These are phyloP conservation scores for Aspergillus sp. DNA, from an alignment of 2,329 filamentous ascomycete species.

Conservation along the genomic window DNA sequence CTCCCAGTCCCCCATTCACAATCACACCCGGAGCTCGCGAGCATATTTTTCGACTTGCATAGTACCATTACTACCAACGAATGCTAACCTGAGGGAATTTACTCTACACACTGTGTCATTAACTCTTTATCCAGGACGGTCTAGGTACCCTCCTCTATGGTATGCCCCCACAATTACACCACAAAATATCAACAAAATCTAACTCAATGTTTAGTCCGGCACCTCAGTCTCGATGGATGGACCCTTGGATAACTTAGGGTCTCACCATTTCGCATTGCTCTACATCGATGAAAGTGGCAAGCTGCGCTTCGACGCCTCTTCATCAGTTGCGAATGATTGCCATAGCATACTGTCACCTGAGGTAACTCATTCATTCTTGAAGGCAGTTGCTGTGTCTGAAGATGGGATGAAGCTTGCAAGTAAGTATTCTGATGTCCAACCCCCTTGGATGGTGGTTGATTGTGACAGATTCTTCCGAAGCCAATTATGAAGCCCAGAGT, in stretches of 20 bases:
- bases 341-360: slow-evolving; percentile 29
- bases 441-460: neutral
- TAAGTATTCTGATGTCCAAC: slow-evolving; percentile 10
- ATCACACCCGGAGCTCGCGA: neutral
- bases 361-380: slow-evolving; percentile 30
- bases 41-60: neutral
- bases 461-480: slow-evolving; percentile 5
- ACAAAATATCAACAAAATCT: neutral
- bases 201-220: slow-evolving; percentile 14
- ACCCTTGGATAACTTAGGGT: slow-evolving; percentile 22
- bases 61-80: neutral
- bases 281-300: slow-evolving; percentile 32
- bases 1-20: neutral
- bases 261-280: slow-evolving; percentile 32
- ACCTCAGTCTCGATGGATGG: slow-evolving; percentile 23
- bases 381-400: slow-evolving; percentile 29
- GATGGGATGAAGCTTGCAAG: slow-evolving; percentile 18
- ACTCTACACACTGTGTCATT: neutral
- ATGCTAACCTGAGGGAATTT: neutral
- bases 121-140: neutral
- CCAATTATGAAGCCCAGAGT: slow-evolving; percentile 7
- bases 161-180: neutral
- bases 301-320: slow-evolving; percentile 30
- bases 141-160: neutral
- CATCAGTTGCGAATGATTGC: slow-evolving; percentile 28